Evolutionary conservation across 805 yeast genomes (phyloP).

Genomic region (Candida vartiovaarae): DNA sequence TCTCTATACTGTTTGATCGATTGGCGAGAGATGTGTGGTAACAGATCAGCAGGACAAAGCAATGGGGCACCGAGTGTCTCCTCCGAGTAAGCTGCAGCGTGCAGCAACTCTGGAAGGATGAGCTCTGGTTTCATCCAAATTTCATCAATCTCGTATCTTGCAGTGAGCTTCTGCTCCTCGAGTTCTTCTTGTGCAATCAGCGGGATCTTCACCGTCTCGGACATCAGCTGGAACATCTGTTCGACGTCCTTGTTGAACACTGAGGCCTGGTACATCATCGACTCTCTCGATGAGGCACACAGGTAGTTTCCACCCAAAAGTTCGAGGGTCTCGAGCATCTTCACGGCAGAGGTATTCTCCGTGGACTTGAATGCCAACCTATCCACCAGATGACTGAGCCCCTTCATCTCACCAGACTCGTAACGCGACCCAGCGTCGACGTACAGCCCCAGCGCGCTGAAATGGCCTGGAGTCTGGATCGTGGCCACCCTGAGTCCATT

Average conservation of each 20-base stretch:
- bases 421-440: conserved; percentile 87
- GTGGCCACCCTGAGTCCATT: conserved; percentile 84
- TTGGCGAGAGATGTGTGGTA: conserved; percentile 46
- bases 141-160: conserved; percentile 77
- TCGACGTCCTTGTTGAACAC: conserved; percentile 84
- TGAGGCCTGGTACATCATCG: conserved; percentile 89
- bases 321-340: conserved; percentile 72
- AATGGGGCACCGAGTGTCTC: conserved; percentile 83
- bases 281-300: conserved; percentile 88
- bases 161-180: conserved; percentile 62
- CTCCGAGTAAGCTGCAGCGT: conserved; percentile 66
- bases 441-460: conserved; percentile 84
- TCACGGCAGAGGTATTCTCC: conserved; percentile 44
- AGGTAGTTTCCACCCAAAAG: conserved; percentile 89
- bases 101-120: conserved; percentile 84
- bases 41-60: conserved; percentile 66
- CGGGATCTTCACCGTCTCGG: conserved; percentile 76
- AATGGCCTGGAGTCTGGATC: conserved; percentile 83
- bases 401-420: conserved; percentile 55
- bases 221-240: conserved; percentile 64
- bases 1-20: conserved; percentile 55
- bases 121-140: conserved; percentile 78
- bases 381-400: conserved; percentile 79
- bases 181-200: conserved; percentile 61
- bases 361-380: conserved; percentile 81